Evolutionary conservation across 106 monocot species (phyloP), one percentile per base, ranked within the genome.

Genomic region (Platanthera guangdongensis): DNA sequence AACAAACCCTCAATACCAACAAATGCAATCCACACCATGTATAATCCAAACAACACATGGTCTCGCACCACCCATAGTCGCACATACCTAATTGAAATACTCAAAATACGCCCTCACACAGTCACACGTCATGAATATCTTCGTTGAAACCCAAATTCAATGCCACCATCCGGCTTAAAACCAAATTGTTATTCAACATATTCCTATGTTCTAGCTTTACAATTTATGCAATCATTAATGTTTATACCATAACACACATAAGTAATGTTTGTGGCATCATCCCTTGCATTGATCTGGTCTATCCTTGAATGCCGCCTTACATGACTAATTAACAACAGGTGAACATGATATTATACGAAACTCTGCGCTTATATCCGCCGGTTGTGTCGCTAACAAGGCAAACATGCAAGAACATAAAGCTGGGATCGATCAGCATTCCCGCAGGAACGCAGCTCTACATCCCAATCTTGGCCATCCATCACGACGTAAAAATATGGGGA

Each of bases 401-500:
- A 52, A 62, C 76, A 62, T 76, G 47, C 47, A 76, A 76, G 19
- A 48, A 76, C 5, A 16, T 62, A 46, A 62, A 21, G 60, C 30
- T 76, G 47, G 76, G 60, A 47, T 2, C 32, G n/a, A 60, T 76
- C 14, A n/a, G 19, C 7, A 60, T 76, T 21, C 76, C 60, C 19
- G 19, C 60, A 45, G 76, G 76, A 51, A 62, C 60, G 18, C 76
- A 76, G 10, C n/a, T 76, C 15, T 49, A 60, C 60, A 59, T 76
- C 19, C 60, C 76, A 7, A 62, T 21, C 47, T 4, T 76, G 12
- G 60, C 57, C 30, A 52, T 76, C 8, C 76, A 76, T 39, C 76
- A 52, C 63, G 76, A 76, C 19, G 16, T 19, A 8, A 59, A 76
- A 62, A 76, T 76, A n/a, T 76, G 76, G 76, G 76, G 76, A 7